Base-by-base conservation (phyloP, 345 rosid species). In the Acer negundo region DNA sequence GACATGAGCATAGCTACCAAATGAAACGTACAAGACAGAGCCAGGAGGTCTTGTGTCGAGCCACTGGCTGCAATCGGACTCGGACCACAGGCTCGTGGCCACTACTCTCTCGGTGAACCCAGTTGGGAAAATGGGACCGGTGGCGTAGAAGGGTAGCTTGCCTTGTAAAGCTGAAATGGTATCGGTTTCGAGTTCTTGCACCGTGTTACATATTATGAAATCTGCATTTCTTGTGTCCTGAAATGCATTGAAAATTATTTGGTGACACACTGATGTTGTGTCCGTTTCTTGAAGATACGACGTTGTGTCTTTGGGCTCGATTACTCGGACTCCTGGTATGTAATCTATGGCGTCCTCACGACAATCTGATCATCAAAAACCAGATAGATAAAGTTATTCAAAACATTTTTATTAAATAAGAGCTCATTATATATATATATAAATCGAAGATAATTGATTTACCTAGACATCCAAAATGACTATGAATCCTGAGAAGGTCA, bases 81-180 rank as follows among this genome's bases (percentile, higher is more conserved):
- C 94, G 0, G 93, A 68, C 95, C 97, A 90, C 2, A 93, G 75
- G 87, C 92, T 91, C 2, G 90, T 89, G 66, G 90, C 82, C 69
- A 91, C 87, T 7, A 69, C 66, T 1, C 85, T 72, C 62, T 75
- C 11, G 62, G 82, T 69, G 81, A 83, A 80, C 68, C 79, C 80
- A 10, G 28, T 15, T 0, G 91, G 88, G 83, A 87, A 87, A 46
- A 90, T 77, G 70, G 95, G 93, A 19, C 97, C 94, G 10, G 91
- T 84, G 2, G 95, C 82, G 8, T 88, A 91, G 79, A 75, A 84
- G 2, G 89, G 79, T 58, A 80, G 80, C 13, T 84, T 72, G 78
- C 75, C 81, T 68, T 82, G 82, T 38, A 93, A 70, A 74, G 90
- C 95, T 10, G 83, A 55, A 7, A 88, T 51, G 55, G 91, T 82